These are phyloP conservation scores for Aspergillus pseudotamarii DNA, from an alignment of 2,329 filamentous ascomycete species.

Conservation along the genomic window DNA sequence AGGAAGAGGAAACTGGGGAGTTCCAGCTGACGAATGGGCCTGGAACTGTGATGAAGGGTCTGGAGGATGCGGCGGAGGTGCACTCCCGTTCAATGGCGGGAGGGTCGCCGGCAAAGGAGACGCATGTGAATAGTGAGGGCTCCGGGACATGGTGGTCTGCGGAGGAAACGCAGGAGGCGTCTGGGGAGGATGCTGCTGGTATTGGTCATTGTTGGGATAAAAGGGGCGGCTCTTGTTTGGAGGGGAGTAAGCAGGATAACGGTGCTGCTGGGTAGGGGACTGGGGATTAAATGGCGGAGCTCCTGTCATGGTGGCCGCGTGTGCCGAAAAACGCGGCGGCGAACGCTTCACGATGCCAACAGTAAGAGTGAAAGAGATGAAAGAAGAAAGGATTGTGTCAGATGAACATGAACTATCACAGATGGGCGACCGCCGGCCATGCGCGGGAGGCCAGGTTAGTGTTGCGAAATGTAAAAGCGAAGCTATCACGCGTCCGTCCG, in stretches of 20 bases:
- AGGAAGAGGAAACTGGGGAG: conserved; percentile 37
- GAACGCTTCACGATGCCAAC: conserved; percentile 15
- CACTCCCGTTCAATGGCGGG: conserved; percentile 43
- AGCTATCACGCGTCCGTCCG: conserved; percentile 22
- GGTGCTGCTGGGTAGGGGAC: conserved; percentile 48
- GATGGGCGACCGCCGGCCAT: conserved; percentile 18
- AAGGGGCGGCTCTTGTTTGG: conserved; percentile 45
- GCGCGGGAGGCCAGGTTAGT: conserved; percentile 15
- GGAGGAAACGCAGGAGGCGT: conserved; percentile 46
- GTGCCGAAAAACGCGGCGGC: conserved; percentile 32
- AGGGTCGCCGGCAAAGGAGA: conserved; percentile 44
- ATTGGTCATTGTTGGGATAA: conserved; percentile 48
- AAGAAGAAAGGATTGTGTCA: conserved; percentile 12
- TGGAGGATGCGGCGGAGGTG: conserved; percentile 32
- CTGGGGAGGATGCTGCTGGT: conserved; percentile 45
- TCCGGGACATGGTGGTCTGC: conserved; percentile 38
- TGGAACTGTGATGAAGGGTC: conserved; percentile 42
- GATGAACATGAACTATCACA: conserved; percentile 15
- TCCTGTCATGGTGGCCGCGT: conserved; percentile 46
- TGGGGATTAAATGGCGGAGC: conserved; percentile 49
- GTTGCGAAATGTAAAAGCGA: conserved; percentile 9
- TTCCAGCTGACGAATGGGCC: conserved; percentile 32
- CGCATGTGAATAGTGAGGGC: conserved; percentile 45
- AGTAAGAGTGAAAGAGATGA: conserved; percentile 11
- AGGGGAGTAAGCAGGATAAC: conserved; percentile 46